A percentile compares a stretch with the other conserved stretches of the same genome.
These are phyloP conservation scores for Orbilia javanica DNA, from an alignment of 2,329 filamentous ascomycete genomes.

Conservation along the genomic window DNA sequence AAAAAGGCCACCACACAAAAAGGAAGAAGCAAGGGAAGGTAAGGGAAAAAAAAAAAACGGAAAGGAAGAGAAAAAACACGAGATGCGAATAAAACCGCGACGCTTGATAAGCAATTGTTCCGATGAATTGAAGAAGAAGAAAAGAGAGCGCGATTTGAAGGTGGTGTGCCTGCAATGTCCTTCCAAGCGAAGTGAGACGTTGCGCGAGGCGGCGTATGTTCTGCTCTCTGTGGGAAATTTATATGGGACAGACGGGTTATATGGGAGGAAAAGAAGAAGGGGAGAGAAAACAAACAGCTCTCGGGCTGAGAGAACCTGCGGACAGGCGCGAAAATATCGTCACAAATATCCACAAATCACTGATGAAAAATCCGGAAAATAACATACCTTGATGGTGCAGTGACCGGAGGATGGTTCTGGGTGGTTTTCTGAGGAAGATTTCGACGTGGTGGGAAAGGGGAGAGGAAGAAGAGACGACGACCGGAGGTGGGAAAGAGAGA, in stretches of 20 bases:
- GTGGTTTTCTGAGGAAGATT: conserved; percentile 41
- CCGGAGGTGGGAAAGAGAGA: conserved; percentile 51
- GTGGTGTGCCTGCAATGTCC: conserved; percentile 2
- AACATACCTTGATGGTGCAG: conserved; percentile 53
- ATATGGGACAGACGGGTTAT: background rate
- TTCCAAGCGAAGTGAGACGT: conserved; percentile 38
- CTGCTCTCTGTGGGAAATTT: background rate
- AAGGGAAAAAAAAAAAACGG: too few relatives aligned
- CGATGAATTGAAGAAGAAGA: background rate
- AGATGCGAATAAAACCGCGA: conserved; percentile 15
- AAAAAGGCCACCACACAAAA: conserved; percentile 12
- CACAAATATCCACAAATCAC: conserved; percentile 52
- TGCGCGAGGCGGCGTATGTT: conserved; percentile 22
- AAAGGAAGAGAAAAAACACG: background rate
- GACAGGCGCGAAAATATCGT: conserved; percentile 32
- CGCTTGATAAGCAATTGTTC: conserved; percentile 20
- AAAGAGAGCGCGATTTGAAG: conserved; percentile 26
- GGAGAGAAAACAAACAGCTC: conserved; percentile 5
- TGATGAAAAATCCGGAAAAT: conserved; percentile 50
- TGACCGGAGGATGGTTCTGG: conserved; percentile 26
- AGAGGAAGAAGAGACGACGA: conserved; percentile 42
- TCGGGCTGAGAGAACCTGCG: conserved; percentile 1
- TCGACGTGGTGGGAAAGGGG: conserved; percentile 44
- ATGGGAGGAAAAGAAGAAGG: conserved; percentile 7
- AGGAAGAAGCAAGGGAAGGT: background rate